These are phyloP conservation scores for Elongisporangium anandrum DNA, from an alignment of 352 stramenopile species.

Conservation along the genomic window DNA sequence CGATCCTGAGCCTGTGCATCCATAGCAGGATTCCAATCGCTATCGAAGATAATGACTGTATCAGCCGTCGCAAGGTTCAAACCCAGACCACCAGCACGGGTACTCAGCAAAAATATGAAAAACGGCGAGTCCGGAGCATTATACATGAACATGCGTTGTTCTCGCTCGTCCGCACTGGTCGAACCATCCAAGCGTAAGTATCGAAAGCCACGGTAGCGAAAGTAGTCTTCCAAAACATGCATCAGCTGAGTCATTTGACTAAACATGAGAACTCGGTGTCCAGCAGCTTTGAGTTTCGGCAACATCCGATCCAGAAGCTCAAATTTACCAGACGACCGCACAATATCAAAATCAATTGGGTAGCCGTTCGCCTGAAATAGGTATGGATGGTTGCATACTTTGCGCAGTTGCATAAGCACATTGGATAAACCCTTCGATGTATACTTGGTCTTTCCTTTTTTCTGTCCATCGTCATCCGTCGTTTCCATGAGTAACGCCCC, in stretches of 20 bases:
- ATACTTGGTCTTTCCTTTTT: constrained; percentile 80
- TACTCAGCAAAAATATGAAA: constrained; percentile 98
- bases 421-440: constrained; percentile 84
- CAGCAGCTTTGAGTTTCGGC: constrained; percentile 90
- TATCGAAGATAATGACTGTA: constrained; percentile 99
- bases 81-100: constrained; percentile 95
- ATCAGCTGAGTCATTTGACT: constrained; percentile 90
- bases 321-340: constrained; percentile 91
- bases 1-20: constrained; percentile 91
- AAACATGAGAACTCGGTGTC: constrained; percentile 90
- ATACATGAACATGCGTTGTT: constrained; percentile 98
- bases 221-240: constrained; percentile 89
- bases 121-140: constrained; percentile 88
- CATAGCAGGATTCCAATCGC: constrained; percentile 99
- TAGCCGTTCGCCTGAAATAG: constrained; percentile 84
- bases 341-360: constrained; percentile 83
- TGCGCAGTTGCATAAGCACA: constrained; percentile 86
- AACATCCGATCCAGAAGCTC: constrained; percentile 97
- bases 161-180: constrained; percentile 94
- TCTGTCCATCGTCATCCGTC: constrained; percentile 48
- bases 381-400: constrained; percentile 89
- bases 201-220: constrained; percentile 87
- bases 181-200: constrained; percentile 97
- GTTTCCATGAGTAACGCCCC: constrained; percentile 79
- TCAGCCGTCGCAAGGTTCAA: constrained; percentile 98